Base-by-base conservation (phyloP, 331 rosid species). In the Saraca asoca region DNA sequence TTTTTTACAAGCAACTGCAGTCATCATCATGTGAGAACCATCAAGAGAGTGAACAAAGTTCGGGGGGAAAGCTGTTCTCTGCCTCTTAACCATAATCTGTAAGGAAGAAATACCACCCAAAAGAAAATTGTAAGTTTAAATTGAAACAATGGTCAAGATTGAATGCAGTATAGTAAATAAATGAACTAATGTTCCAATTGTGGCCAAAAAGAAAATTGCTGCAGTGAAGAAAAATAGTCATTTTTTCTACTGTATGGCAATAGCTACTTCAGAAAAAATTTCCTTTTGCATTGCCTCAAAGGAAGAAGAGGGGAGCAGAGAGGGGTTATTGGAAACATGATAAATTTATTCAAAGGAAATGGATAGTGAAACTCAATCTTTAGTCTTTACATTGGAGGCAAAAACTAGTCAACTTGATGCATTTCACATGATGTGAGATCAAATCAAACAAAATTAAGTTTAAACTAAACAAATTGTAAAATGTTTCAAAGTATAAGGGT, bases 11-110 rank as follows among this genome's bases (percentile, higher is more conserved):
- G 98, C 96, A 61, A 90, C 85, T 48, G 98, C 97, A 64, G 98
- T 94, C 98, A 94, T 94, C 98, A 94, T 94, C 98, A 94, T 94
- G 75, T 94, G 98, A 44, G 96, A 90, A 76, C 98, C 90, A 51
- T 94, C 98, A 63, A 94, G 97, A 53, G 98, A 94, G 82, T 94
- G 98, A 62, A 94, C 97, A 83, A 90, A 94, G 81, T 94, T 94
- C 31, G 98, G 98, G 20, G 97, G 92, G 38, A 94, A 94, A 46
- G 98, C 98, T 51, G 98, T 86, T 69, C 89, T 90, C 78, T 94
- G 98, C 78, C 95, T 80, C 78, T 81, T 83, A 60, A 19, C 85
- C 97, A 94, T 79, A 55, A 93, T 83, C 96, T 90, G 66, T 39
- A 58, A 64, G 46, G 5, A 49, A 45, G 5, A 38, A 58, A 42